Percentiles rank a stretch among this genome's conserved stretches.
Evolutionary conservation across 2,329 filamentous ascomycete species (phyloP).

Genomic region (Tolypocladium endophyticum): DNA sequence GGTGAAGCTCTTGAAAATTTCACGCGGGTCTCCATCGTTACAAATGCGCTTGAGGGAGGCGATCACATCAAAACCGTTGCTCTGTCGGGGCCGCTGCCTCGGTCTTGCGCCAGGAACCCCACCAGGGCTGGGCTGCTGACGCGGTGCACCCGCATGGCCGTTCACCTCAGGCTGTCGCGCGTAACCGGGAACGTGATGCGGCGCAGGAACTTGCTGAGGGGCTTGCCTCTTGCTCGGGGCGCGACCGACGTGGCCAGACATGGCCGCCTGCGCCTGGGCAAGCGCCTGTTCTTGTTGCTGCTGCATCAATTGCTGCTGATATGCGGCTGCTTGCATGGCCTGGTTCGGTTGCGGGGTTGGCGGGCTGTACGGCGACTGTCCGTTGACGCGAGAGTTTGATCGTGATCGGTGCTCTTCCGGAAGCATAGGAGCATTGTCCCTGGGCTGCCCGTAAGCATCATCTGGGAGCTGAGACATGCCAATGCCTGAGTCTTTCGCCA

Average conservation of each 20-base stretch:
- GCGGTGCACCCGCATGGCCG: conserved; percentile 21
- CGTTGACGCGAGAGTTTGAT: conserved; percentile 56
- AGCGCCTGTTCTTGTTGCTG: conserved; percentile 84
- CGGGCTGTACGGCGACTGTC: conserved; percentile 37
- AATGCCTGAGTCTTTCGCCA: conserved; percentile 52
- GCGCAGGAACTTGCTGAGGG: conserved; percentile 14
- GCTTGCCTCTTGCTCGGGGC: conserved; percentile 62
- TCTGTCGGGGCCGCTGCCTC: conserved; percentile 69
- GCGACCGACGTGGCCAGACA: conserved; percentile 59
- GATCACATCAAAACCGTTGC: conserved; percentile 71
- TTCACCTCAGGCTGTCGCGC: conserved; percentile 18
- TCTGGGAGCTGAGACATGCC: conserved; percentile 49
- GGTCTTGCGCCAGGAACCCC: conserved; percentile 50
- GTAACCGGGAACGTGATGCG: conserved; percentile 16
- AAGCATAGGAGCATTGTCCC: conserved; percentile 49
- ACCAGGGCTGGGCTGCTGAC: conserved; percentile 22
- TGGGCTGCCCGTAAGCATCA: conserved; percentile 40
- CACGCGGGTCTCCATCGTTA: conserved; percentile 77
- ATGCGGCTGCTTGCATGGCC: conserved; percentile 33
- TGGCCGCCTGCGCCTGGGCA: conserved; percentile 67
- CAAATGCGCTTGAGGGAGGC: conserved; percentile 81
- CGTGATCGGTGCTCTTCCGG: conserved; percentile 58
- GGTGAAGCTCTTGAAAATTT: conserved; percentile 75
- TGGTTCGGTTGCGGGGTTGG: conserved; percentile 24
- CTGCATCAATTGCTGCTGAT: conserved; percentile 56